Evolutionary conservation across 2,329 filamentous ascomycete species (phyloP).

Genomic region (Paecilomyces sp.): DNA sequence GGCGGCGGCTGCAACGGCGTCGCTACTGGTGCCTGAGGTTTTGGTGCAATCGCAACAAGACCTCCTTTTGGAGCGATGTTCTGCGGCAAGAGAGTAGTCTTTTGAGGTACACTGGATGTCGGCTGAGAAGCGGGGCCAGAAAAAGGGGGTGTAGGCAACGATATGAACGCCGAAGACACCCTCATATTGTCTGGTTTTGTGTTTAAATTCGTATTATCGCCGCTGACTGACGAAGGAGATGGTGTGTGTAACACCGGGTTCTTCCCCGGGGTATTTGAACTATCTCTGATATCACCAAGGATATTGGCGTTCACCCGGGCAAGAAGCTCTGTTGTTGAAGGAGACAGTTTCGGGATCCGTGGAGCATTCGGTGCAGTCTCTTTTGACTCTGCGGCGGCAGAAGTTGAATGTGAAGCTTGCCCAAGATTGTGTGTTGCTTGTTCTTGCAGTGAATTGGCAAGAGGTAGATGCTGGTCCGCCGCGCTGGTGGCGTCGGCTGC

Average conservation of each 20-base stretch:
- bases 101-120: constrained; percentile 4
- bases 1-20: background rate
- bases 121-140: constrained; percentile 8
- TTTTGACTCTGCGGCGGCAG: constrained; percentile 3
- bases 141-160: constrained; percentile 17
- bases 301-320: constrained; percentile 15
- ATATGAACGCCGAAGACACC: constrained; percentile 17
- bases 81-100: constrained; percentile 2
- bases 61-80: constrained; percentile 1
- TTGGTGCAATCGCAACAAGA: constrained; percentile 9
- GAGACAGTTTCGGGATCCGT: constrained; percentile 17
- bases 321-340: constrained; percentile 19
- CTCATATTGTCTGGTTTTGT: constrained; percentile 11
- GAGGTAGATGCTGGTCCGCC: constrained; percentile 8
- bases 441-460: background rate
- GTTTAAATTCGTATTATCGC: constrained; percentile 1
- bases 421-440: background rate
- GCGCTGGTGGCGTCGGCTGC: constrained; percentile 7
- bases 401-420: constrained; percentile 5
- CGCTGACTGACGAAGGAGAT: background rate
- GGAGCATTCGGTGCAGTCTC: constrained; percentile 6
- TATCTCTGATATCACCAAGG: constrained; percentile 9
- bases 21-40: constrained; percentile 4
- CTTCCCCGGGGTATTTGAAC: background rate
- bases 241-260: constrained; percentile 2